A percentile compares a stretch with the other conserved stretches of the same genome.
phyloP scores from a whole-genome alignment of 345 rosid genomes.

The Ceriops decandra region DNA sequence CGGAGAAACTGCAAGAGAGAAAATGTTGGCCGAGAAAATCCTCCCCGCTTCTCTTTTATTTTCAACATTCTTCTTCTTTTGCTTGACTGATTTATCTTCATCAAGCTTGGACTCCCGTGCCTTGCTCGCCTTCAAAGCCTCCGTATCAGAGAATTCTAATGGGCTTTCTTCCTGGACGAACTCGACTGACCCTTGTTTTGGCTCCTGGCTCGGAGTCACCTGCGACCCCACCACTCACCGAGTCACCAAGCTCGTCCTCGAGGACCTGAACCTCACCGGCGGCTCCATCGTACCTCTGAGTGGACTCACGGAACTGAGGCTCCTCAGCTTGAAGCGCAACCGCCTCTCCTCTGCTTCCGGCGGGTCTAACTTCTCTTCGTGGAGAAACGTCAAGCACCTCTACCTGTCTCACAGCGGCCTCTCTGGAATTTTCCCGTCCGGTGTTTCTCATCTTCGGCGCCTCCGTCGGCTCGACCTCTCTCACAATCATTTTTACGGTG shows the following conservation, averaged over 20 bases:
- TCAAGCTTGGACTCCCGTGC: constrained; percentile 7
- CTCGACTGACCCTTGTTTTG: constrained; percentile 25
- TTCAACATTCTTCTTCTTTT: constrained; percentile 8
- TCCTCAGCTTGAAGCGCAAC: constrained; percentile 42
- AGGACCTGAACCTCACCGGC: constrained; percentile 32
- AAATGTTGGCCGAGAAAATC: neutral
- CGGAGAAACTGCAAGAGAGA: neutral
- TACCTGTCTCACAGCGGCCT: constrained; percentile 40
- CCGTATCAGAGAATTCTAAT: constrained; percentile 10
- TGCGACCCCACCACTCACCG: constrained; percentile 31
- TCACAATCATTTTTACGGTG: constrained; percentile 31
- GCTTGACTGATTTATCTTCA: constrained; percentile 8
- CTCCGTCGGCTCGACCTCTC: constrained; percentile 43
- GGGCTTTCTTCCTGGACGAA: constrained; percentile 31
- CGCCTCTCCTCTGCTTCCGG: constrained; percentile 19
- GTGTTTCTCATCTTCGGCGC: constrained; percentile 24
- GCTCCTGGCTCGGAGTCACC: constrained; percentile 41
- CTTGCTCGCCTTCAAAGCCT: constrained; percentile 29
- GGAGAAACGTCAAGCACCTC: constrained; percentile 32
- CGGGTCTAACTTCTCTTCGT: constrained; percentile 21
- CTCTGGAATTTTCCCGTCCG: constrained; percentile 30
- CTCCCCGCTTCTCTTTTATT: neutral
- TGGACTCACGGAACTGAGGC: constrained; percentile 33
- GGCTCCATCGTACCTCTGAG: constrained; percentile 21
- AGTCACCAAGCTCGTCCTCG: constrained; percentile 36